These are phyloP conservation scores for Pleurostoma richardsiae DNA, from an alignment of 2,329 filamentous ascomycete genomes.

Conservation along the genomic window DNA sequence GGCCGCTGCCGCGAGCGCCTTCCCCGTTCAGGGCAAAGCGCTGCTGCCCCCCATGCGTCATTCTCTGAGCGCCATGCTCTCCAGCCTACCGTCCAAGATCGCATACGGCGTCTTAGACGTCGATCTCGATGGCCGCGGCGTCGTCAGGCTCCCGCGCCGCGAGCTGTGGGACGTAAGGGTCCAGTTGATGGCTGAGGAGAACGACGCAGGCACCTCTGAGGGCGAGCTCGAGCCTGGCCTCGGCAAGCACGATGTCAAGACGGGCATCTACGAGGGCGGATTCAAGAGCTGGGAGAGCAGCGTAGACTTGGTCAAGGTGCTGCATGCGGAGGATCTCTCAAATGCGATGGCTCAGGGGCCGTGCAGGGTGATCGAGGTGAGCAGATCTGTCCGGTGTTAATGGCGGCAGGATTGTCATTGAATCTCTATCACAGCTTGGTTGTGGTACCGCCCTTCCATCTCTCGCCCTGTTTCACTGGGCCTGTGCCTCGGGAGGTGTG, in stretches of 20 bases:
- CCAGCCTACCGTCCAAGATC: slow-evolving; percentile 65
- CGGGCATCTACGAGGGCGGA: slow-evolving; percentile 79
- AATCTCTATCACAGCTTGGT: slow-evolving; percentile 52
- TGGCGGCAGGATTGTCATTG: background rate
- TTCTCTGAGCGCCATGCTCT: slow-evolving; percentile 44
- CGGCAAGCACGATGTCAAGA: slow-evolving; percentile 69
- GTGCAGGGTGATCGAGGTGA: slow-evolving; percentile 49
- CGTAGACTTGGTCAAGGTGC: slow-evolving; percentile 70
- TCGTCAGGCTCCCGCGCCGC: slow-evolving; percentile 59
- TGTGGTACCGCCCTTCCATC: slow-evolving; percentile 74
- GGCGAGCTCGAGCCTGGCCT: slow-evolving; percentile 43
- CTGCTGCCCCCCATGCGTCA: slow-evolving; percentile 51
- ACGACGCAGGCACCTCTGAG: slow-evolving; percentile 29
- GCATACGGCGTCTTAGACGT: slow-evolving; percentile 61
- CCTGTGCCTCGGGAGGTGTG: slow-evolving; percentile 20
- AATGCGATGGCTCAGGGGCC: slow-evolving; percentile 24
- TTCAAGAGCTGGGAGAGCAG: slow-evolving; percentile 91
- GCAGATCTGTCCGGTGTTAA: slow-evolving; percentile 12
- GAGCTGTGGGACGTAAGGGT: slow-evolving; percentile 79
- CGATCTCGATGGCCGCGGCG: slow-evolving; percentile 50
- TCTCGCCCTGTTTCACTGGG: slow-evolving; percentile 64
- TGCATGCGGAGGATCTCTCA: slow-evolving; percentile 36
- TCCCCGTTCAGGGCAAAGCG: slow-evolving; percentile 57
- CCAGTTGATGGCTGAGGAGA: slow-evolving; percentile 73
- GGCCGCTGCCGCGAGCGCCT: slow-evolving; percentile 39